Percentiles rank a stretch among this genome's conserved stretches.
Evolutionary conservation across 2,329 filamentous ascomycete species (phyloP).

Genomic region (Trichoderma simmonsii): DNA sequence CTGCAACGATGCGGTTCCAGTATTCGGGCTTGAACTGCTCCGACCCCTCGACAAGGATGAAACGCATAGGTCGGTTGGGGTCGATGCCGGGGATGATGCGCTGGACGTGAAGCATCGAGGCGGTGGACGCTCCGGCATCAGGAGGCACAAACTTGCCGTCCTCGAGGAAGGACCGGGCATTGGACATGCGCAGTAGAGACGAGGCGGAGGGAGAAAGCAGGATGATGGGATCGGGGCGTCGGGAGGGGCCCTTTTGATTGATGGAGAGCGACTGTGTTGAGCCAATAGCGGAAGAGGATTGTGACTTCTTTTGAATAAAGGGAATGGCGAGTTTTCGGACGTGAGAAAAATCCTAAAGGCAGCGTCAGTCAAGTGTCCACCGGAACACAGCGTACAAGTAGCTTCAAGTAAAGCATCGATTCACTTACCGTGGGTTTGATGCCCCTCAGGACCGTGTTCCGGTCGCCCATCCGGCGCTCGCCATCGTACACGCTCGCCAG

Average conservation of each 20-base stretch:
- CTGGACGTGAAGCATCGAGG: conserved; percentile 81
- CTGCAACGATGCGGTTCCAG: conserved; percentile 90
- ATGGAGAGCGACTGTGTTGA: conserved; percentile 48
- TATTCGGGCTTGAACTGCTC: conserved; percentile 98
- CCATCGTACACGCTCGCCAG: conserved; percentile 86
- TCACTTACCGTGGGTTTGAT: conserved; percentile 77
- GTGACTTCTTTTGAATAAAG: conserved; percentile 65
- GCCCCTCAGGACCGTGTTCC: conserved; percentile 82
- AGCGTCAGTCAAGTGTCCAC: neutral
- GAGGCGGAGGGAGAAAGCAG: conserved; percentile 94
- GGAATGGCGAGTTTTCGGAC: conserved; percentile 80
- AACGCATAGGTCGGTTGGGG: conserved; percentile 71
- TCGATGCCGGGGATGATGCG: conserved; percentile 72
- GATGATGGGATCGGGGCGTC: conserved; percentile 80
- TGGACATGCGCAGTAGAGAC: conserved; percentile 89
- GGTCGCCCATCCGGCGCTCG: conserved; percentile 87
- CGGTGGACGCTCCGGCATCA: conserved; percentile 63
- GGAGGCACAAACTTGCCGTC: conserved; percentile 76
- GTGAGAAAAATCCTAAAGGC: conserved; percentile 79
- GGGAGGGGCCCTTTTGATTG: conserved; percentile 50
- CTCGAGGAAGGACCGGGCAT: conserved; percentile 92
- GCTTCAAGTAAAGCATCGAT: neutral
- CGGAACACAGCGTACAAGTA: neutral
- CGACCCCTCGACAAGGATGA: conserved; percentile 91
- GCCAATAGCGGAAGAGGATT: conserved; percentile 39